These are phyloP conservation scores for Penicillium sp. DNA, from an alignment of 2,329 filamentous ascomycete species.

Conservation along the genomic window DNA sequence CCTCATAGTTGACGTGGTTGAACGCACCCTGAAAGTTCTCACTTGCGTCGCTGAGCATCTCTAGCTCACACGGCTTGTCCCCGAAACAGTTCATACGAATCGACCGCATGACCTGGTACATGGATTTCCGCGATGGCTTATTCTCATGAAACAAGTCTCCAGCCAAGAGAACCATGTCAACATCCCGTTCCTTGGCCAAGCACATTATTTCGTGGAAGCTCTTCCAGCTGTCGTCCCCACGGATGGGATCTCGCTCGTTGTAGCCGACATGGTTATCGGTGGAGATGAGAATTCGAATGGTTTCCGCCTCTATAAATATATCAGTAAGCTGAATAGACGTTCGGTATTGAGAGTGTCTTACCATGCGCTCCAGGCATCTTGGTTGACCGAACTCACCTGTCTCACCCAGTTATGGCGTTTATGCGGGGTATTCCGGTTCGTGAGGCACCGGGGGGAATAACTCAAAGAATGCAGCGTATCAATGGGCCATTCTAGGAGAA, in stretches of 20 bases:
- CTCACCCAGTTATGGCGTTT: neutral
- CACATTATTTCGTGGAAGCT: constrained; percentile 94
- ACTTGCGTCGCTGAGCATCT: constrained; percentile 86
- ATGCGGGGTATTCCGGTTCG: neutral
- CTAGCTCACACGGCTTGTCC: constrained; percentile 87
- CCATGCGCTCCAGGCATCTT: constrained; percentile 25
- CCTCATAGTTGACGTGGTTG: constrained; percentile 94
- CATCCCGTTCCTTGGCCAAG: constrained; percentile 74
- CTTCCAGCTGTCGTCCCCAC: constrained; percentile 95
- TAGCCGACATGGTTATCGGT: constrained; percentile 98
- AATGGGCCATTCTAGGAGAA: neutral
- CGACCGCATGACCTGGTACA: constrained; percentile 96
- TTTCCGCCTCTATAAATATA: constrained; percentile 55
- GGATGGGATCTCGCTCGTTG: constrained; percentile 81
- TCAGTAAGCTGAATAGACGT: constrained; percentile 1
- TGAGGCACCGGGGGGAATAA: neutral
- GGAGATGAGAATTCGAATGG: constrained; percentile 84
- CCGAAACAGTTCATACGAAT: constrained; percentile 88
- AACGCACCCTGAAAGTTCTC: constrained; percentile 85
- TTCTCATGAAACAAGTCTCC: constrained; percentile 98
- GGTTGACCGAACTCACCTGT: neutral
- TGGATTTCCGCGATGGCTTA: constrained; percentile 85
- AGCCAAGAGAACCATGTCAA: constrained; percentile 93
- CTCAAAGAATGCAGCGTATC: neutral
- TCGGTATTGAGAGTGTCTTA: constrained; percentile 11